Evolutionary conservation across 2,329 filamentous ascomycete genomes (phyloP).

Genomic region (Balansia obtecta): DNA sequence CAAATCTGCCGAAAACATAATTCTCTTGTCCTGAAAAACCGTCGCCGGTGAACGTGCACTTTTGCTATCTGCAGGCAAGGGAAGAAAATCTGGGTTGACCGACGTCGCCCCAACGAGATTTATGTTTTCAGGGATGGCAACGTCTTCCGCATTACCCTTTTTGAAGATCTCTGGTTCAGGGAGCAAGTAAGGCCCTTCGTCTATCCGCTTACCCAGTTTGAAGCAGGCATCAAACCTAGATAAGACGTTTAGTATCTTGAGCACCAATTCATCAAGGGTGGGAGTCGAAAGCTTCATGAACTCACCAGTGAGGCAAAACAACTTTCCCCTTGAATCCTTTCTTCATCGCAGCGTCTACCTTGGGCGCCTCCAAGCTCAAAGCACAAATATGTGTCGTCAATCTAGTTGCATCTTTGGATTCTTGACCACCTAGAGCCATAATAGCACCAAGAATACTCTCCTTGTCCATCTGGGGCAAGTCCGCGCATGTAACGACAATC

Average conservation of each 20-base stretch:
- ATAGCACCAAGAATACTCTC: slow-evolving; percentile 87
- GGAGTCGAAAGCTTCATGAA: not conserved
- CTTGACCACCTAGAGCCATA: slow-evolving; percentile 76
- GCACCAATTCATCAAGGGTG: not conserved
- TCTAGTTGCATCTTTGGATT: slow-evolving; percentile 57
- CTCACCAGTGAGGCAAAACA: slow-evolving; percentile 83
- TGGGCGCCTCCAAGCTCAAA: slow-evolving; percentile 60
- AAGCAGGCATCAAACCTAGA: slow-evolving; percentile 90
- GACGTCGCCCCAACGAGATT: slow-evolving; percentile 57
- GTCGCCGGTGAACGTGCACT: slow-evolving; percentile 41
- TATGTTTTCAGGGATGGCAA: slow-evolving; percentile 43
- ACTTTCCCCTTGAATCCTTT: slow-evolving; percentile 66
- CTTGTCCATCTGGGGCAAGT: slow-evolving; percentile 75
- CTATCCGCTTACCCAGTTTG: slow-evolving; percentile 81
- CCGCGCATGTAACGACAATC: slow-evolving; percentile 69
- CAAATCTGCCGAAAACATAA: slow-evolving; percentile 68
- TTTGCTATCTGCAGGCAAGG: slow-evolving; percentile 28
- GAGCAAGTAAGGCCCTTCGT: slow-evolving; percentile 73
- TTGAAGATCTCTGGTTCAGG: slow-evolving; percentile 78
- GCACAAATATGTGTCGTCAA: slow-evolving; percentile 84
- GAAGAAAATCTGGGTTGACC: slow-evolving; percentile 30
- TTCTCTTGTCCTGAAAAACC: slow-evolving; percentile 65
- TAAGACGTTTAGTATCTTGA: not conserved
- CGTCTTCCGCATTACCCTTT: slow-evolving; percentile 38
- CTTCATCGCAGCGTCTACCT: slow-evolving; percentile 48